Evolutionary conservation across 2,329 filamentous ascomycete species (phyloP), one percentile per base, ranked within the genome.

Genomic region (Boeremia lycopersici): DNA sequence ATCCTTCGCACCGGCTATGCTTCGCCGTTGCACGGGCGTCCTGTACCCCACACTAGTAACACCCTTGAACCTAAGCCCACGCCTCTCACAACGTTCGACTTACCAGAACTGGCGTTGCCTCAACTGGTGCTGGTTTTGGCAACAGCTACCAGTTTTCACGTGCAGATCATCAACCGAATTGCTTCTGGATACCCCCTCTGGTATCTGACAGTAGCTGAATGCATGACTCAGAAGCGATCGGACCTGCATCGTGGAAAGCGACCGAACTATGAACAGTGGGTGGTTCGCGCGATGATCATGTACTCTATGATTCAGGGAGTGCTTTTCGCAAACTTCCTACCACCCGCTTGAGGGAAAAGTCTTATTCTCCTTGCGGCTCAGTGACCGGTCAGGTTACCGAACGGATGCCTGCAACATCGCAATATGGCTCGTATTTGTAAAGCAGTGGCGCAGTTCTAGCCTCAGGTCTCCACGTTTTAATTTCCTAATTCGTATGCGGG

Each of bases 101-200:
- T 73, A 17, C 67, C 68, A 10, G 68, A 74, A 57, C 79, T 96
- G 57, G 91, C 91, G 1, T 75, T 87, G 3, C 84, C 86, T 4
- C 93, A 99, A 74, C 74, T 89, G 1, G 53, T 93, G 3, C 79
- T 99, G 15, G 87, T 89, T 1, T 57, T 84, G 2, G 74, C 93
- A 55, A 90, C 91, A 17, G 75, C 93, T 17, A 91, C 88, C 11
- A 91, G 80, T 59, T 96, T 96, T 70, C 95, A 99, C 71, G 89
- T 97, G 25, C 95, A 99, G 75, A 96, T 99, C 63, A 89, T 98
- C 67, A 96, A 89, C 39, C 86, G 95, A 23, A 82, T 99, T 13
- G 89, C 91, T 1, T 96, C 93, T 0, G 93, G 88, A 0, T 96
- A 93, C 74, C 90, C 92, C 1, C 76, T 95, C 15, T 97, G 92